Percentiles rank a stretch among this genome's conserved stretches.
phyloP scores from a whole-genome alignment of 768 basidiomycete species.

The Ramaria sp. region DNA sequence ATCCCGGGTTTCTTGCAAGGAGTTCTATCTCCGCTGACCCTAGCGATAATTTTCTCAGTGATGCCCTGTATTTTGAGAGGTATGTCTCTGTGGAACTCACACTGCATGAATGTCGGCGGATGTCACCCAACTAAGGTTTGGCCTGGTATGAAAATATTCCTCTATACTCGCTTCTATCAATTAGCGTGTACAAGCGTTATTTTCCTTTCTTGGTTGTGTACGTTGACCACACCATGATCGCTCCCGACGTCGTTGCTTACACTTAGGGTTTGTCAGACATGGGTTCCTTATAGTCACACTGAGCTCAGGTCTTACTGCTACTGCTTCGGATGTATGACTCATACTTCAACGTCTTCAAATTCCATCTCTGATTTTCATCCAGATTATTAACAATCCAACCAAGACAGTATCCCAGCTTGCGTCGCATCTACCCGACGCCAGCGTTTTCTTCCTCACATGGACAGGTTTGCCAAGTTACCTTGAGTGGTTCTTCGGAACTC shows the following conservation, averaged over 20 bases:
- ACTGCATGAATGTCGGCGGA: not conserved
- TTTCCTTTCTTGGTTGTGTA: conserved; percentile 53
- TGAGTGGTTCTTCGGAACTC: no score
- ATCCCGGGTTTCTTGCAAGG: conserved; percentile 49
- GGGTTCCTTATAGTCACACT: conserved; percentile 67
- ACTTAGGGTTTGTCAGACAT: conserved; percentile 31
- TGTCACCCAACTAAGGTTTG: conserved; percentile 25
- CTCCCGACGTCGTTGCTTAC: conserved; percentile 10
- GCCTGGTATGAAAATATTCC: conserved; percentile 67
- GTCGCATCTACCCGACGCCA: conserved; percentile 41
- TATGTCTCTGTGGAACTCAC: not conserved
- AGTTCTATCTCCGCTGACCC: conserved; percentile 51
- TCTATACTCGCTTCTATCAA: conserved; percentile 52
- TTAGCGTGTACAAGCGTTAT: conserved; percentile 63
- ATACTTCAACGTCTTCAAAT: not conserved
- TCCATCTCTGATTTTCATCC: not conserved
- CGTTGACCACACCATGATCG: conserved; percentile 5
- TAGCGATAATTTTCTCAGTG: conserved; percentile 52
- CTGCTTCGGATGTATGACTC: conserved; percentile 18
- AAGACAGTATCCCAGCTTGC: conserved; percentile 34
- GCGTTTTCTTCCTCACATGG: conserved; percentile 56
- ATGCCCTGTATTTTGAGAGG: conserved; percentile 49
- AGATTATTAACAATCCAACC: conserved; percentile 36
- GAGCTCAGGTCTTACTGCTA: conserved; percentile 44
- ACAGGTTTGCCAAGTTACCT: conserved; percentile 22